These are phyloP conservation scores for Chondrus crispus DNA, from an alignment of 23 red algal genomes.

Conservation along the genomic window DNA sequence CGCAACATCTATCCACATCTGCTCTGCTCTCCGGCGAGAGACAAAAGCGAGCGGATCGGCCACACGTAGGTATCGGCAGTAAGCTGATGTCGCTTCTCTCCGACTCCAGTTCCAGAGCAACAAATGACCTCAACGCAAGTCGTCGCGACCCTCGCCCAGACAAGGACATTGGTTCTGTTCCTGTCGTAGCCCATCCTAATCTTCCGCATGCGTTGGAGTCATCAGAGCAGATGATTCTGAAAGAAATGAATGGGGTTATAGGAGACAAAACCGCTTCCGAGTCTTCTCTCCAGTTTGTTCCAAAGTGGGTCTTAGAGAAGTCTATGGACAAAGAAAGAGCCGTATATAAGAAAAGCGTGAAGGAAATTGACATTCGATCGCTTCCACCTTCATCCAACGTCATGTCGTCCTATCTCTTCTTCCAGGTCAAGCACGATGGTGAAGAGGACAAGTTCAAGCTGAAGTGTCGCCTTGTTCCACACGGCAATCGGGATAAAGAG, in stretches of 20 bases:
- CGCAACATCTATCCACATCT: not conserved
- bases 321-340: constrained; percentile 9
- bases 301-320: not conserved
- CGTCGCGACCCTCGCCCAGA: not conserved
- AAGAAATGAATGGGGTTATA: not conserved
- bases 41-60: not conserved
- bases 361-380: not conserved
- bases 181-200: not conserved
- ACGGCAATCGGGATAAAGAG: constrained; percentile 22
- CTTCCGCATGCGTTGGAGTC: not conserved
- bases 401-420: constrained; percentile 45
- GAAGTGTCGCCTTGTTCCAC: constrained; percentile 25
- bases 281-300: not conserved
- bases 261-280: not conserved
- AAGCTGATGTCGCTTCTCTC: not conserved
- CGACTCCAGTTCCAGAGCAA: not conserved
- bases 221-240: not conserved
- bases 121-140: not conserved
- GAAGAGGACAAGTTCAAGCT: not conserved
- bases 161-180: not conserved
- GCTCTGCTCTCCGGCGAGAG: not conserved
- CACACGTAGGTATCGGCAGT: not conserved
- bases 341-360: not conserved
- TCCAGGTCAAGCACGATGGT: not conserved
- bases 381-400: constrained; percentile 11